Evolutionary conservation across 257 asterid species (phyloP), one percentile per base, ranked within the genome.

Genomic region (Jaltomata sinuosa): DNA sequence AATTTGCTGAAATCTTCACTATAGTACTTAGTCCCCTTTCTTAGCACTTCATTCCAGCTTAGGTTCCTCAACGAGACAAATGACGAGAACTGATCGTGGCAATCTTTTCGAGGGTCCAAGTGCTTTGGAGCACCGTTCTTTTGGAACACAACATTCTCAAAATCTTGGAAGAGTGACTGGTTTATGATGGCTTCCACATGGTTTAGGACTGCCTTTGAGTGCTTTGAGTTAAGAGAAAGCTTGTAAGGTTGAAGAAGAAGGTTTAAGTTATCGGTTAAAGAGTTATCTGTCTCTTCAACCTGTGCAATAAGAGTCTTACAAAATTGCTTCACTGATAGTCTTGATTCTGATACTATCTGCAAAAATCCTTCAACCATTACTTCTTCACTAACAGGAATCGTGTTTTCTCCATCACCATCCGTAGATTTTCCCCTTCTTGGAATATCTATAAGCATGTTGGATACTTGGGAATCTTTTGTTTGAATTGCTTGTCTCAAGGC

Each of bases 1-100:
- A 94, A 96, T 85, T 85, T 93, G 81, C 98, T 94, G 68, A 96
- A 94, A 38, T 94, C 98, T 27, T 93, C 99, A 38, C 99, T 93
- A 84, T 96, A 96, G 59, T 90, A 92, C 85, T 93, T 96, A 0
- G 99, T 94, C 90, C 99, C 99, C 69, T 94, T 96, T 11, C 94
- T 85, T 83, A 94, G 31, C 19, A 96, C 99, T 78, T 96, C 96
- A 57, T 93, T 93, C 99, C 99, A 96, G 76, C 98, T 94, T 42
- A 96, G 89, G 64, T 93, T 93, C 78, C 99, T 92, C 86, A 96
- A 53, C 0, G 95, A 89, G 0, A 93, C 97, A 25, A 93, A 96
- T 0, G 97, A 90, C 8, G 92, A 90, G 90, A 96, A 96, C 27
- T 93, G 90, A 6, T 90, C 89, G 8, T 90, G 89, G 68, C 98